Evolutionary conservation across 495 filamentous ascomycete species (phyloP), one percentile per base, ranked within the genome.

Genomic region (Wilcoxina mikolae): DNA sequence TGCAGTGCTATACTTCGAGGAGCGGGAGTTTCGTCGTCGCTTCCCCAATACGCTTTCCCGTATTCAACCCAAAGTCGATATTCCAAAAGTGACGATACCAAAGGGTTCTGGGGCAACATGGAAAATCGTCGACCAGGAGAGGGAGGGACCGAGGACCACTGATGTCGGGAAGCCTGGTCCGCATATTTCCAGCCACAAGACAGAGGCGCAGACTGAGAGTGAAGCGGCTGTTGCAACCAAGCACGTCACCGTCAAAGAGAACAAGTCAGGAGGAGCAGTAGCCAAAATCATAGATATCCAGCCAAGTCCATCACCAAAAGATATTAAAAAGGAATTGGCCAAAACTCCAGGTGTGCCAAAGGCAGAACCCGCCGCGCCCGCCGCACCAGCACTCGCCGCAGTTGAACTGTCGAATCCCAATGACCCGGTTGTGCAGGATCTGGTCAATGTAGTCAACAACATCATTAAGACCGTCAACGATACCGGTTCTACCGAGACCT

Each of bases 381-480:
- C 50, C 11, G 47, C 56, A 44, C 44, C 41, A n/a, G 15, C 43
- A 10, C 24, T 48, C 33, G 9, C 41, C 43, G 10, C 84, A 26
- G 66, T 94, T 27, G 75, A 79, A 46, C 74, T 89, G 33, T 72
- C 74, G 50, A 76, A 81, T 59, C 85, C 84, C 53, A 78, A 82
- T 54, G 91, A 96, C 61, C 81, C 85, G 3, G 73, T 94, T 22
- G 85, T 95, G 3, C 87, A 94, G 69, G 85, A 95, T 64, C 72
- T 98, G n/a, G 84, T 91, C 52, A 90, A 85, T 71, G 87, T 91
- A 64, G 75, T 96, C 58, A 98, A 98, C 69, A 85, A 90, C 68
- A 83, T 98, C 66, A 94, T 98, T 66, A 79, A 84, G 1, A 84
- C 90, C 27, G 79, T 95, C 53, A 94, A 95, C 67, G 80, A 83